A percentile compares a stretch with the other conserved stretches of the same genome.
Evolutionary conservation across 148 eudicot genomes (phyloP).

Genomic region (Vaccinium corymbosum): DNA sequence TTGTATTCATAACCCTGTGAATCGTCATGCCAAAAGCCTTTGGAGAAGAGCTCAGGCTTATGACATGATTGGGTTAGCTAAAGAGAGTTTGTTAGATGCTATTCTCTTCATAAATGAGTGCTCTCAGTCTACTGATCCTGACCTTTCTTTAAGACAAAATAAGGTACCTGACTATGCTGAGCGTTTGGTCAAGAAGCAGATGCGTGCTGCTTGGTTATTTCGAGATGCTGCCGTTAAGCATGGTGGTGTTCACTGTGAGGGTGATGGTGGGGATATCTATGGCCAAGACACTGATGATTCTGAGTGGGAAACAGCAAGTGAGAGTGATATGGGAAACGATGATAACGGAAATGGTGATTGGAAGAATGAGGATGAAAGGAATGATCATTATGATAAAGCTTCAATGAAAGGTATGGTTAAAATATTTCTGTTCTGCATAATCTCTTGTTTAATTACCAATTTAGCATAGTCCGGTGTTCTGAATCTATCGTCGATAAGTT

Average conservation of each 20-base stretch:
- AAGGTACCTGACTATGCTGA: constrained; percentile 98
- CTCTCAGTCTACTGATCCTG: constrained; percentile 89
- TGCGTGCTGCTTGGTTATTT: constrained; percentile 95
- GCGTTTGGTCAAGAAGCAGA: constrained; percentile 93
- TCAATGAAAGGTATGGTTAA: constrained; percentile 49
- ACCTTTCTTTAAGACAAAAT: constrained; percentile 76
- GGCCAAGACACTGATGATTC: constrained; percentile 89
- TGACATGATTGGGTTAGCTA: constrained; percentile 94
- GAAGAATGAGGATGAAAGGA: constrained; percentile 67
- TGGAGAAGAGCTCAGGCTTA: constrained; percentile 99
- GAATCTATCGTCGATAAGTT: background rate
- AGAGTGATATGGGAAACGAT: constrained; percentile 83
- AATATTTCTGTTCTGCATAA: background rate
- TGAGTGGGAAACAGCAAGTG: constrained; percentile 99
- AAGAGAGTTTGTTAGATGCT: constrained; percentile 96
- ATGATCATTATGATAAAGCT: constrained; percentile 47
- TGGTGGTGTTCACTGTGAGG: constrained; percentile 88
- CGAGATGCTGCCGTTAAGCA: constrained; percentile 90
- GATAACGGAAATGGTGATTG: constrained; percentile 65
- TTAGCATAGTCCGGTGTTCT: background rate
- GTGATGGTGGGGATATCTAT: constrained; percentile 59
- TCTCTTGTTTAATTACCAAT: background rate
- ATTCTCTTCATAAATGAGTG: constrained; percentile 88
- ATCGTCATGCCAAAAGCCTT: constrained; percentile 91
- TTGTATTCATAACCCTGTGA: constrained; percentile 81